phyloP scores from a whole-genome alignment of 495 filamentous ascomycete genomes.

The Penicillium pulvis region DNA sequence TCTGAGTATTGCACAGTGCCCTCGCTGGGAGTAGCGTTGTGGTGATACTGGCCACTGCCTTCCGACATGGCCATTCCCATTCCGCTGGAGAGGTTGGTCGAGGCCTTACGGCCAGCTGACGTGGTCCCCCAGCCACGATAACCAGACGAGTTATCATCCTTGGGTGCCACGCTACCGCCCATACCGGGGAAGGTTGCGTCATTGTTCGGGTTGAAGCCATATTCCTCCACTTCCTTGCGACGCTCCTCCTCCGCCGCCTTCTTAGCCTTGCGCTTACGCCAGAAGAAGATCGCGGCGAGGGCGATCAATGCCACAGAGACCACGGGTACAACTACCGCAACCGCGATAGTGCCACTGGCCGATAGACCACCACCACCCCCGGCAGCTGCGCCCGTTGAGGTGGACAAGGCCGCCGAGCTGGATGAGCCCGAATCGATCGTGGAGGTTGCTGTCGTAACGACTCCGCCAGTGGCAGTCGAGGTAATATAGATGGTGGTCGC shows the following conservation, averaged over 20 bases:
- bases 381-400: slow-evolving; percentile 25
- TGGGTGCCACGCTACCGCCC: slow-evolving; percentile 54
- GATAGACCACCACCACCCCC: slow-evolving; percentile 51
- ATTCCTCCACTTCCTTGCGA: slow-evolving; percentile 94
- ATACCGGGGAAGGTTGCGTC: slow-evolving; percentile 77
- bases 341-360: slow-evolving; percentile 72
- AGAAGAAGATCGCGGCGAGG: slow-evolving; percentile 74
- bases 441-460: slow-evolving; percentile 23
- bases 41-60: slow-evolving; percentile 57
- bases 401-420: slow-evolving; percentile 30
- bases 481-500: slow-evolving; percentile 29
- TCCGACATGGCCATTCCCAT: slow-evolving; percentile 75
- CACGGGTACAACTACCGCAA: slow-evolving; percentile 93
- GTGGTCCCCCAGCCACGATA: slow-evolving; percentile 97
- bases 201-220: slow-evolving; percentile 92
- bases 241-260: slow-evolving; percentile 85
- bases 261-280: slow-evolving; percentile 80
- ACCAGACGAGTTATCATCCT: slow-evolving; percentile 71
- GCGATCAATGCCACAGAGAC: slow-evolving; percentile 83
- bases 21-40: slow-evolving; percentile 65
- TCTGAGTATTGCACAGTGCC: slow-evolving; percentile 68
- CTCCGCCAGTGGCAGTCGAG: slow-evolving; percentile 25
- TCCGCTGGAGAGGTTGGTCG: slow-evolving; percentile 85
- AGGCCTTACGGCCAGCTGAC: slow-evolving; percentile 78
- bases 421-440: slow-evolving; percentile 24